These are phyloP conservation scores for Amaranthus palmeri DNA, from an alignment of 148 eudicot genomes.

Conservation along the genomic window DNA sequence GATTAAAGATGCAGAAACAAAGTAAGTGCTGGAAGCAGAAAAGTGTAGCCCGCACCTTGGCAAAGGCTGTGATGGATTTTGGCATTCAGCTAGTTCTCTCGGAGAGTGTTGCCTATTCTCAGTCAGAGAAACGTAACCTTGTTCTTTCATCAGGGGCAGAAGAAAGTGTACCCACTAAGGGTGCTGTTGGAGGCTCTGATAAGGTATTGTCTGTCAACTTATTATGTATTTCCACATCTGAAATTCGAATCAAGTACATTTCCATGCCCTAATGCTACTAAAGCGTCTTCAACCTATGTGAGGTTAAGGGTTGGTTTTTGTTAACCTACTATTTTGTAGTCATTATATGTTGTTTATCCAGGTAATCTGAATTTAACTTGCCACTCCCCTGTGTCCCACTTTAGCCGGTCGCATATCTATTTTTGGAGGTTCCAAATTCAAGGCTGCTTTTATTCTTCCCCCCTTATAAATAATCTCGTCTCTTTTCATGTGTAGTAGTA, in stretches of 20 bases:
- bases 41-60: constrained; percentile 56
- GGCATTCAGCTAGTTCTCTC: constrained; percentile 59
- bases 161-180: constrained; percentile 9
- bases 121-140: constrained; percentile 18
- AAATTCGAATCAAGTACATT: not conserved
- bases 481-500: too few species aligned
- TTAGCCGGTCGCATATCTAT: too few species aligned
- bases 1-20: constrained; percentile 50
- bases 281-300: too few species aligned
- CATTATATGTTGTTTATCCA: too few species aligned
- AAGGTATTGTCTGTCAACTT: constrained; percentile 20
- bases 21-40: constrained; percentile 41
- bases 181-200: constrained; percentile 13
- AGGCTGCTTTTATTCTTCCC: too few species aligned
- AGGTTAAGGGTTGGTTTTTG: not conserved
- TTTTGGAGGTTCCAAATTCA: too few species aligned
- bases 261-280: not conserved
- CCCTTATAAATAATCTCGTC: too few species aligned
- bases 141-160: constrained; percentile 21
- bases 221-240: not conserved
- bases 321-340: not conserved
- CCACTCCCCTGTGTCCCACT: too few species aligned
- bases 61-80: constrained; percentile 75
- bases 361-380: too few species aligned
- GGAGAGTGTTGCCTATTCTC: constrained; percentile 23